Evolutionary conservation across 169 alveolate species (phyloP).

Genomic region (Cardiosporidium cionae): DNA sequence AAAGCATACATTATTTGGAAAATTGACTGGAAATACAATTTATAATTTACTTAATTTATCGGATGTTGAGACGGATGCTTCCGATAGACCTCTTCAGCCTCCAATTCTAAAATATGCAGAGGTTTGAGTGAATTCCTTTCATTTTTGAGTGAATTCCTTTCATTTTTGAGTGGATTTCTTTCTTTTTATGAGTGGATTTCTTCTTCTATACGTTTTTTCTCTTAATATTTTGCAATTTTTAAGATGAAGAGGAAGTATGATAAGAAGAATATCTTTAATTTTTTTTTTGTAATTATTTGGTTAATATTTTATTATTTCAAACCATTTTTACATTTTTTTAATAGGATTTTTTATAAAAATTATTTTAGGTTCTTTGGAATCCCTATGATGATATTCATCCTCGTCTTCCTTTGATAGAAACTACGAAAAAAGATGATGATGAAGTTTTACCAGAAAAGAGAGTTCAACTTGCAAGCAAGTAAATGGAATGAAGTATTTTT

Average conservation of each 20-base stretch:
- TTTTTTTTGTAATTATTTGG: too few relatives aligned
- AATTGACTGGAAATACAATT: conserved; percentile 54
- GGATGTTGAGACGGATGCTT: conserved; percentile 54
- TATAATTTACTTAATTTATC: conserved; percentile 57
- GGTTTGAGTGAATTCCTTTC: conserved; percentile 49
- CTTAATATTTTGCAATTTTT: too few relatives aligned
- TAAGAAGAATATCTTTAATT: too few relatives aligned
- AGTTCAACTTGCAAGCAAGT: background rate
- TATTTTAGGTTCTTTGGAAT: conserved; percentile 18
- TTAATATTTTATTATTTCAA: too few relatives aligned
- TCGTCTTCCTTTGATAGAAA: background rate
- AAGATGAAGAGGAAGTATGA: too few relatives aligned
- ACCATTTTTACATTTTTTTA: too few relatives aligned
- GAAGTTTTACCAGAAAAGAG: background rate
- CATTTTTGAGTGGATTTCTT: too few relatives aligned
- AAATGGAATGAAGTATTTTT: background rate
- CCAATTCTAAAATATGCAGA: conserved; percentile 51
- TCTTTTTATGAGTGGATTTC: too few relatives aligned
- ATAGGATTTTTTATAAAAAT: too few relatives aligned
- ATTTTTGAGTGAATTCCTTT: conserved; percentile 61
- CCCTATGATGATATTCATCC: conserved; percentile 14
- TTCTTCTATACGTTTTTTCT: background rate
- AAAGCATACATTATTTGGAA: conserved; percentile 19
- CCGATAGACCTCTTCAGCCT: conserved; percentile 60
- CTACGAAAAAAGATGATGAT: background rate